Evolutionary conservation across 371 early-diverging fungal genomes (phyloP).

Genomic region (Apophysomyces sp.): DNA sequence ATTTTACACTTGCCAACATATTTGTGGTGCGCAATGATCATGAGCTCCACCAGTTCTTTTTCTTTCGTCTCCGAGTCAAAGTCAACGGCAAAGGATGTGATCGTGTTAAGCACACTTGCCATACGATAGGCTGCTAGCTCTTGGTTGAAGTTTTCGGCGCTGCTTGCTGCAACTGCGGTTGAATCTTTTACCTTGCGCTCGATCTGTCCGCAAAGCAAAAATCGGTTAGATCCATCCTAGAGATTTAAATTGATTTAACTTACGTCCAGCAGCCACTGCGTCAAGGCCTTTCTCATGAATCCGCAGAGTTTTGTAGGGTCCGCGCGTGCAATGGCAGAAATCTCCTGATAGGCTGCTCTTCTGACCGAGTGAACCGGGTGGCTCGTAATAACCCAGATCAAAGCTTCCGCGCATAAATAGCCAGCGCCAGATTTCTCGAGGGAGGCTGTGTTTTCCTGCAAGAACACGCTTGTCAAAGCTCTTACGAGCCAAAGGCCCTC

Average conservation of each 20-base stretch:
- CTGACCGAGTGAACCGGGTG: slow-evolving; percentile 55
- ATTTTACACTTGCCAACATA: slow-evolving; percentile 45
- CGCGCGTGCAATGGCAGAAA: slow-evolving; percentile 33
- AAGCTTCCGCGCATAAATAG: slow-evolving; percentile 38
- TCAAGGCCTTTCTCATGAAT: slow-evolving; percentile 48
- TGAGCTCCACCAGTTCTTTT: slow-evolving; percentile 60
- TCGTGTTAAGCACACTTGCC: slow-evolving; percentile 61
- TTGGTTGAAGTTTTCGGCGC: slow-evolving; percentile 47
- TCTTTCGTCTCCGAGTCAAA: slow-evolving; percentile 37
- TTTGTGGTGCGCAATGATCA: slow-evolving; percentile 74
- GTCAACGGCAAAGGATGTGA: slow-evolving; percentile 52
- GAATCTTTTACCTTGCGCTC: slow-evolving; percentile 54
- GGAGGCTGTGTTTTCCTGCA: slow-evolving; percentile 27
- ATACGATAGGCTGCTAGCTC: slow-evolving; percentile 54
- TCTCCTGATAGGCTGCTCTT: slow-evolving; percentile 47
- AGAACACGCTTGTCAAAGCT: slow-evolving; percentile 53
- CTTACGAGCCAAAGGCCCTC: slow-evolving; percentile 77
- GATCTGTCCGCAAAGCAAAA: slow-evolving; percentile 14
- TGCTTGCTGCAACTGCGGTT: slow-evolving; percentile 51
- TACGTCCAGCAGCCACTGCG: slow-evolving; percentile 57
- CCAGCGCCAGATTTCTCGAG: slow-evolving; percentile 40
- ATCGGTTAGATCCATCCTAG: background rate
- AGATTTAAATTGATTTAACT: slow-evolving; percentile 14
- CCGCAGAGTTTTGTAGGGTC: slow-evolving; percentile 38
- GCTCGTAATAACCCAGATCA: slow-evolving; percentile 54